Evolutionary conservation across 768 basidiomycete species (phyloP), one percentile per base, ranked within the genome.

Genomic region (Collybia sp.): DNA sequence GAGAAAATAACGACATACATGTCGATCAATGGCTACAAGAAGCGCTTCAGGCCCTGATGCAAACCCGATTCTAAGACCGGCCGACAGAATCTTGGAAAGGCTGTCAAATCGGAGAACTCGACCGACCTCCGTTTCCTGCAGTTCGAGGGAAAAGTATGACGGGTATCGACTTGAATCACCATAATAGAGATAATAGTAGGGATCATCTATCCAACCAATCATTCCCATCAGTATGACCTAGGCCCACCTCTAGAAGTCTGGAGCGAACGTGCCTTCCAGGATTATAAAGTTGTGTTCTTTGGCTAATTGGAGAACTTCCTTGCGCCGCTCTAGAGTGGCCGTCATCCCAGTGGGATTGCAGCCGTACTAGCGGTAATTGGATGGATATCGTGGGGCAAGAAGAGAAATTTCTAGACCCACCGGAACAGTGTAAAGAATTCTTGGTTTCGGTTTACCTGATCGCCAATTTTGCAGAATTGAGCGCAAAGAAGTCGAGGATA

Each of bases 81-180:
- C 75, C 13, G 82, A 83, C 16, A 84, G 71, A 36, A 94, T 71
- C 68, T 96, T 96, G 45, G 87, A 91, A 44, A 95, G 72, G 58
- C 88, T 91, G 60, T 96, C 93, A 61, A 95, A 92, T 34, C 93
- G 80, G 15, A 95, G 55, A 33, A 95, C 91, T 11, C 84, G 79
- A 2, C 93, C 93, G 17, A 78, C 75, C 53, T 82, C 77, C 32
- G 76, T 71, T 52, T 78, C 76, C 43, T 80, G 74, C 11, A 69
- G 71, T 62, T 96, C 93, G 32, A 95, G 73, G 33, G 78, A 72
- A 58, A 94, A 93, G 64, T 93, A 95, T 0, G 85, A 89, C 1
- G 85, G 79, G 11, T 82, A 80, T 12, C 84, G 75, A 18, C 80
- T 70, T 8, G 63, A 61, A 13, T 70, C 63, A 31, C 88, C 86